Conservation (phyloP, 768 basidiomycete genomes). For the Mycena pura region DNA sequence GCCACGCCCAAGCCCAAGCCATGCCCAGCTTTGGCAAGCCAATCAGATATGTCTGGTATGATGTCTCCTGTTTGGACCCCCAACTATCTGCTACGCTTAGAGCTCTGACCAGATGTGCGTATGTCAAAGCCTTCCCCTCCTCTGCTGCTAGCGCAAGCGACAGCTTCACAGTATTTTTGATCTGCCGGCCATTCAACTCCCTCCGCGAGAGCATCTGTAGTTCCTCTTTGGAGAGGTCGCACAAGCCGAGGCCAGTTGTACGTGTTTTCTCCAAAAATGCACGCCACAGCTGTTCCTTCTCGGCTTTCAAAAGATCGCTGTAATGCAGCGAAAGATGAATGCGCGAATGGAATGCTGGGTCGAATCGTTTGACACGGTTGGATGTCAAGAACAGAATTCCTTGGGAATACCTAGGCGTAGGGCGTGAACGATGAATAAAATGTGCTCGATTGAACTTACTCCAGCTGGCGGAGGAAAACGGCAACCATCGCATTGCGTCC, state of each 20-base stretch:
- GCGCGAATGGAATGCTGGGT: conserved; percentile 8
- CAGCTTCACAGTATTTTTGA: conserved; percentile 13
- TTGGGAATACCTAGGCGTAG: conserved; percentile 32
- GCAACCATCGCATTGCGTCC: conserved; percentile 40
- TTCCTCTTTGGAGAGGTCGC: not conserved
- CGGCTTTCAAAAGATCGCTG: not conserved
- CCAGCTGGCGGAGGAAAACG: conserved; percentile 42
- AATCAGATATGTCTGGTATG: too few species aligned
- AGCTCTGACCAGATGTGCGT: not conserved
- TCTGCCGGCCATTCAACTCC: conserved; percentile 16
- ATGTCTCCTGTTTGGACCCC: too few species aligned
- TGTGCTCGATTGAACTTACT: conserved; percentile 7
- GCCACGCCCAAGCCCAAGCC: too few species aligned
- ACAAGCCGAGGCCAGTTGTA: not conserved
- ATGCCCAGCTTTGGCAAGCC: too few species aligned
- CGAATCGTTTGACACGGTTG: conserved; percentile 34
- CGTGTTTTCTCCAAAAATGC: conserved; percentile 9
- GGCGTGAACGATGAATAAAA: too few species aligned
- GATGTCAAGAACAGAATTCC: conserved; percentile 43
- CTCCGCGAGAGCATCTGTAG: not conserved
- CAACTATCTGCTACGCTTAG: not conserved
- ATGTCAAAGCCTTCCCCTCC: not conserved
- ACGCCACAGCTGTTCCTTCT: conserved; percentile 14
- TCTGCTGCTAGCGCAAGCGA: not conserved
- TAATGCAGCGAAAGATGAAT: conserved; percentile 17